phyloP scores from a whole-genome alignment of 805 yeast genomes.

The Wickerhamiella sorbophila region DNA sequence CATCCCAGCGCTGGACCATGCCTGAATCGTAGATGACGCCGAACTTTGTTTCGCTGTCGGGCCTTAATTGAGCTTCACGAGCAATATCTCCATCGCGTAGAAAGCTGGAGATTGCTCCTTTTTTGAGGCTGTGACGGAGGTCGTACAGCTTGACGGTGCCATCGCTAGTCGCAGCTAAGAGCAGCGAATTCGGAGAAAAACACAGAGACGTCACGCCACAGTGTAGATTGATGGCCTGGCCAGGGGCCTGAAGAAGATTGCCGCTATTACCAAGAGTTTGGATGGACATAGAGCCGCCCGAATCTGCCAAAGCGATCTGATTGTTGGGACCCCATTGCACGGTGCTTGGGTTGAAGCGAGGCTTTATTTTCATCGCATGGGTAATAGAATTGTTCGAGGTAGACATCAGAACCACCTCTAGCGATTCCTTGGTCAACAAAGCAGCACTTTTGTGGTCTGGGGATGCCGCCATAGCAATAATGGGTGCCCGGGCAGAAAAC shows the following conservation, averaged over 20 bases:
- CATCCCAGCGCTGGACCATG: constrained; percentile 70
- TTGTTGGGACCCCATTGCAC: constrained; percentile 6
- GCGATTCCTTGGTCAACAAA: constrained; percentile 18
- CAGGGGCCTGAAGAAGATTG: background rate
- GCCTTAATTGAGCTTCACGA: constrained; percentile 41
- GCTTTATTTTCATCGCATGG: background rate
- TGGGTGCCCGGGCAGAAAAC: constrained; percentile 8
- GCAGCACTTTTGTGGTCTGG: constrained; percentile 17
- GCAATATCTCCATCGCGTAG: constrained; percentile 58
- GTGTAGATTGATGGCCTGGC: constrained; percentile 9
- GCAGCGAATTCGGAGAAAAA: constrained; percentile 47
- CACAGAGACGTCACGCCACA: constrained; percentile 42
- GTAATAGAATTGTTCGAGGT: background rate
- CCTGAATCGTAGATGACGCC: constrained; percentile 86
- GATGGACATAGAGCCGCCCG: constrained; percentile 21
- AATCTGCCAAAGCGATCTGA: constrained; percentile 20
- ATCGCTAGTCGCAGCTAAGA: constrained; percentile 63
- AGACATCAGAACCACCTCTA: background rate
- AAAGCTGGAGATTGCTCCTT: constrained; percentile 37
- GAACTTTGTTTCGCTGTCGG: constrained; percentile 37
- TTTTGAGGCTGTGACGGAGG: constrained; percentile 37
- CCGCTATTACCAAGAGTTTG: constrained; percentile 12
- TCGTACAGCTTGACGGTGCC: constrained; percentile 81
- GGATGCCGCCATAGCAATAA: constrained; percentile 21
- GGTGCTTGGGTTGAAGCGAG: constrained; percentile 1